Conservation (phyloP, 2,329 filamentous ascomycete genomes). For the Sporothrix pallida region DNA sequence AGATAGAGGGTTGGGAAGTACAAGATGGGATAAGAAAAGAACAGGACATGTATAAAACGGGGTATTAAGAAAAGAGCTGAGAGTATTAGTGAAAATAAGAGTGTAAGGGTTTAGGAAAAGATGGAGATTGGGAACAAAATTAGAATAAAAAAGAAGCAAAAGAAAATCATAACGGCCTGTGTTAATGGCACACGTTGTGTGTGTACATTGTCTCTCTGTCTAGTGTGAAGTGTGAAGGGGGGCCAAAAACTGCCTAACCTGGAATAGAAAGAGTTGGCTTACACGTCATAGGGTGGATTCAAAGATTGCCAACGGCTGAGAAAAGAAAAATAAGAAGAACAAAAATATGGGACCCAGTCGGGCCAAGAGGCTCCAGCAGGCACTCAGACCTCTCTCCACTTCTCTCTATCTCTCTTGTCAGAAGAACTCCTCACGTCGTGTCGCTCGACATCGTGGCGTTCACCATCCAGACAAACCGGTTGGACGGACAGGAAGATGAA, state of each 20-base stretch:
- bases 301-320: background rate
- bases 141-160: conserved; percentile 19
- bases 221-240: too few species aligned
- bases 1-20: background rate
- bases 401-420: background rate
- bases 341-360: conserved; percentile 11
- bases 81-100: background rate
- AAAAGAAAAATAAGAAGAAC: background rate
- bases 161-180: background rate
- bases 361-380: background rate
- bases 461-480: background rate
- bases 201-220: background rate
- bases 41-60: conserved; percentile 7
- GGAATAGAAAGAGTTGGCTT: conserved; percentile 16
- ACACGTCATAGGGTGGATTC: conserved; percentile 29
- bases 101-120: background rate
- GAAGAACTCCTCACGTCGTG: background rate
- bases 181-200: background rate
- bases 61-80: background rate
- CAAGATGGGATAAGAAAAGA: background rate
- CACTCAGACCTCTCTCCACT: background rate
- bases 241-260: conserved; percentile 8
- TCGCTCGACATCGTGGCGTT: conserved; percentile 9
- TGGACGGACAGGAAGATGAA: conserved; percentile 19
- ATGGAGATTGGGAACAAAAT: conserved; percentile 5